Conservation (phyloP, 2,329 filamentous ascomycete genomes). For the Aspergillus sp. region DNA sequence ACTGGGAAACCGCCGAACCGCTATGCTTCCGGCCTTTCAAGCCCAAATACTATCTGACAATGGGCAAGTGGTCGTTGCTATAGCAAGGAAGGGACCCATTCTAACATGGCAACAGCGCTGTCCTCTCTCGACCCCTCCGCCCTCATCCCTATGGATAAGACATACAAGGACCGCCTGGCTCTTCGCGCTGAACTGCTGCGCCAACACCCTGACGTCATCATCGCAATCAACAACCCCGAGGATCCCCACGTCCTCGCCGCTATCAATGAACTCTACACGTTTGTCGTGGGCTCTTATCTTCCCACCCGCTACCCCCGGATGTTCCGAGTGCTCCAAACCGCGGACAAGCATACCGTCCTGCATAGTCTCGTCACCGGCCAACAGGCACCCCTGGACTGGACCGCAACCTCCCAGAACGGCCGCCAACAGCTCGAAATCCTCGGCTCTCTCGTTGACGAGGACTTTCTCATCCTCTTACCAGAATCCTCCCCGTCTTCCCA, state of each 20-base stretch:
- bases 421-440: constrained; percentile 46
- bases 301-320: constrained; percentile 57
- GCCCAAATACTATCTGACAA: constrained; percentile 62
- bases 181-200: constrained; percentile 51
- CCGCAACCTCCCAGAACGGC: background rate
- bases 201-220: constrained; percentile 41
- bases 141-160: constrained; percentile 60
- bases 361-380: constrained; percentile 49
- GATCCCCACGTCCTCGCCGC: constrained; percentile 47
- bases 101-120: background rate
- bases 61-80: constrained; percentile 50
- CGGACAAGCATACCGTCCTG: constrained; percentile 20
- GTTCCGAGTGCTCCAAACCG: constrained; percentile 40
- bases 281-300: constrained; percentile 55
- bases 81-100: too few species aligned
- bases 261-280: constrained; percentile 58
- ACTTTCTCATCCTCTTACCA: constrained; percentile 60
- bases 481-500: constrained; percentile 15
- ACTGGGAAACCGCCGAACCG: constrained; percentile 53
- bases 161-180: constrained; percentile 53
- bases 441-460: constrained; percentile 56
- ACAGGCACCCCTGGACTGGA: constrained; percentile 35
- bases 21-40: constrained; percentile 59
- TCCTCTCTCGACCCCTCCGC: constrained; percentile 48
- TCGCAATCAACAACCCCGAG: constrained; percentile 39